phyloP scores from a whole-genome alignment of 371 early-diverging fungal species.

The Circinella minor region DNA sequence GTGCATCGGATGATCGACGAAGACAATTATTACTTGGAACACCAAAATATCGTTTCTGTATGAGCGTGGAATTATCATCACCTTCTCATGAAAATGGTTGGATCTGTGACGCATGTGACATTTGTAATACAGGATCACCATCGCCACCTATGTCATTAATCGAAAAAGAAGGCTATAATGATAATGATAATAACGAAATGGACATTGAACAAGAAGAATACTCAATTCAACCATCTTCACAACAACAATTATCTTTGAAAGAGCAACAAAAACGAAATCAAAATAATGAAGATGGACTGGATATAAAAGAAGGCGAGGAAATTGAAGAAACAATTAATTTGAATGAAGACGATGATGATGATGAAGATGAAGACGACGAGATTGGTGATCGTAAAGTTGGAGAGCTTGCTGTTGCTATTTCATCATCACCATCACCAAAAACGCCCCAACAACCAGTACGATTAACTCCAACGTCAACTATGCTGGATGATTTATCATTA shows the following conservation, averaged over 20 bases:
- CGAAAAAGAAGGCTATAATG: neutral
- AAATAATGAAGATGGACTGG: neutral
- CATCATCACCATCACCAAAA: neutral
- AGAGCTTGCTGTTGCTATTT: neutral
- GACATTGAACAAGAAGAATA: neutral
- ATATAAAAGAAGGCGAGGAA: neutral
- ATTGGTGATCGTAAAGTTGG: neutral
- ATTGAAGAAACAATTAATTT: neutral
- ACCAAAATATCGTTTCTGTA: constrained; percentile 42
- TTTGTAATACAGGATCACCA: no score
- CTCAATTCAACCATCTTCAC: no score
- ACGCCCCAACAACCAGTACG: neutral
- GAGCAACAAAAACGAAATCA: neutral
- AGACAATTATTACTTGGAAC: constrained; percentile 39
- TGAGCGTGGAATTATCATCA: constrained; percentile 28
- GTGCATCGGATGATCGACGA: constrained; percentile 32
- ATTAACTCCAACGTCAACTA: neutral
- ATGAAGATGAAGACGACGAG: neutral
- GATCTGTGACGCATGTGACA: neutral
- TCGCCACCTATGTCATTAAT: neutral
- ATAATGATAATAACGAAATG: neutral
- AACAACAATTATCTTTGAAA: neutral
- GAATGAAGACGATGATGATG: neutral
- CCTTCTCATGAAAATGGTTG: constrained; percentile 29
- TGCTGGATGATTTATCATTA: neutral